Base-by-base conservation (phyloP, 2,329 filamentous ascomycete species). In the Endothia cerciana region DNA sequence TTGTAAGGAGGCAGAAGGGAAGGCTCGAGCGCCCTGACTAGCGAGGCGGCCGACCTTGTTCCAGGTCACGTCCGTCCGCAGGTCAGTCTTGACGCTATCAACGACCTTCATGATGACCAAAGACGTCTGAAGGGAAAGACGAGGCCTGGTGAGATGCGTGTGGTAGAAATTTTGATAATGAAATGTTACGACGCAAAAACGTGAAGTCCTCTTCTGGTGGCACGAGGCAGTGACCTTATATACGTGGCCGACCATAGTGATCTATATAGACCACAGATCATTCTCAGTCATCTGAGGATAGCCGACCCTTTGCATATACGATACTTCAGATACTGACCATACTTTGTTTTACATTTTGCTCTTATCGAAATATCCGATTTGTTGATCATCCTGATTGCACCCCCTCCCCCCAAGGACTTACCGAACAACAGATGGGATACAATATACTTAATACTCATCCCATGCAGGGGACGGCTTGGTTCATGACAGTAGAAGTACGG, bases 1-100 rank as follows among this genome's bases (percentile, higher is more conserved):
- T 60, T 86, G 81, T 5, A 74, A 79, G 1, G 85, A 77, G 10
- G 82, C 83, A 2, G 82, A 81, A 0, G 87, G 87, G 0, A 88
- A 69, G n/a, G 74, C 75, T 40, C 67, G 69, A 10, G 74, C 73
- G n/a, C 74, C 72, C 6, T 68, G 68, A 40, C 65, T 68, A 53
- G 75, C 70, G 22, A 78, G 75, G 2, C 73, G 71, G 33, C 72
- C 73, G 6, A 72, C 73, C 59, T 74, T 72, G 30, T 74, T 76
- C 65, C 79, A 74, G 45, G 77, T 80, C 41, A 75, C 74, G 60
- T 81, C 79, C 10, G 74, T 79, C 62, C 70, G 70, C 13, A 80
- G 60, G 64, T 79, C 75, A 17, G 77, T 68, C 68, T 75, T 74
- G 36, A 66, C 64, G 19, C 65, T 70, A 22, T 72, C 69, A 15